phyloP scores from a whole-genome alignment of 2,329 filamentous ascomycete genomes.

The Phyllosticta citrichinensis region DNA sequence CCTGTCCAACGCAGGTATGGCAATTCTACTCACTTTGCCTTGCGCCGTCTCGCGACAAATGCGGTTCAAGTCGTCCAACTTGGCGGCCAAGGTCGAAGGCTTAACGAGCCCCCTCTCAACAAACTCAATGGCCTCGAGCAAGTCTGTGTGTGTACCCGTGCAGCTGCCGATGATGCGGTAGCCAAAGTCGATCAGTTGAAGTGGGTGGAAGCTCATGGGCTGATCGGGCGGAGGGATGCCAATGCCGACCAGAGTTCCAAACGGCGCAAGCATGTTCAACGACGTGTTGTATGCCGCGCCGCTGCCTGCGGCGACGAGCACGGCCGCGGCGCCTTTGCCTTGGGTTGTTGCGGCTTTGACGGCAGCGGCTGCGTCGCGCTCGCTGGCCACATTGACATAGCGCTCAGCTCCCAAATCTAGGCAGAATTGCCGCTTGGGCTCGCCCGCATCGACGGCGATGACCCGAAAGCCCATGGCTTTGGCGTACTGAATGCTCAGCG shows the following conservation, averaged over 20 bases:
- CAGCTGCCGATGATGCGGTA: constrained; percentile 33
- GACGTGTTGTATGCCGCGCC: constrained; percentile 26
- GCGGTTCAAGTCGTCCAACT: constrained; percentile 1
- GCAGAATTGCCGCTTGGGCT: constrained; percentile 35
- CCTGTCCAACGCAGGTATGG: too few relatives aligned
- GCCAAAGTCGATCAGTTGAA: constrained; percentile 4
- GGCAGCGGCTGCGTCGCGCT: constrained; percentile 22
- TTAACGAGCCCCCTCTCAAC: constrained; percentile 5
- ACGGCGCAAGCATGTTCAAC: constrained; percentile 18
- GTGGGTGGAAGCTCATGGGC: constrained; percentile 7
- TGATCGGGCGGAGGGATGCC: constrained; percentile 17
- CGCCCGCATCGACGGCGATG: constrained; percentile 43
- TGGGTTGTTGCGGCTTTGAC: constrained; percentile 25
- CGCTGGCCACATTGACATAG: constrained; percentile 39
- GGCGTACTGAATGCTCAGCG: constrained; percentile 44
- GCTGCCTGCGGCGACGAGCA: constrained; percentile 6
- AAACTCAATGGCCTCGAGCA: constrained; percentile 28
- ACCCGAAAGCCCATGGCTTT: constrained; percentile 40
- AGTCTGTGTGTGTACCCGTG: constrained; percentile 35
- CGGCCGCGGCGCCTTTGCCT: constrained; percentile 11
- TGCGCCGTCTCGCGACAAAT: constrained; percentile 3
- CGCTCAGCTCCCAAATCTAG: constrained; percentile 43
- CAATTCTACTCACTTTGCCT: background rate
- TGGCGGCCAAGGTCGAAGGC: constrained; percentile 1
- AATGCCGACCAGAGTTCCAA: constrained; percentile 22